A percentile compares a stretch with the other conserved stretches of the same genome.
Evolutionary conservation across 139 green algal species (phyloP).

Genomic region (Chlamydomonas incerta): DNA sequence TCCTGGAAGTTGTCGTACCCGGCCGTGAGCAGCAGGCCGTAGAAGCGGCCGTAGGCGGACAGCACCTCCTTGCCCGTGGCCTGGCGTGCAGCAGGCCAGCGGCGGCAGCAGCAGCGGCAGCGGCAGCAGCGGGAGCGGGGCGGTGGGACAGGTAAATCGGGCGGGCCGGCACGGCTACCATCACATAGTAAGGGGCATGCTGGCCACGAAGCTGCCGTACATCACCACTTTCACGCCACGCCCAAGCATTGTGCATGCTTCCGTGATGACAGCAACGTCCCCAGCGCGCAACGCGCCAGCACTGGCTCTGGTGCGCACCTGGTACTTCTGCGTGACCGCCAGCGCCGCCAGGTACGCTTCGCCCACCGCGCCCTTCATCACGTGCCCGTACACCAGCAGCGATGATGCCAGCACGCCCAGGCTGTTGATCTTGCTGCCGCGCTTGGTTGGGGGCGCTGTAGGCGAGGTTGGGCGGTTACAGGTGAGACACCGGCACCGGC

Average conservation of each 20-base stretch:
- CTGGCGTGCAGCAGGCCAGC: too few species aligned
- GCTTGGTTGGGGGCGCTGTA: conserved; percentile 3
- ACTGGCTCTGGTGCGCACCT: conserved; percentile 12
- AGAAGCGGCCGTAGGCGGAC: conserved; percentile 58
- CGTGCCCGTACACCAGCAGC: conserved; percentile 53
- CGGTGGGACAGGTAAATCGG: neutral
- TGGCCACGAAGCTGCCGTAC: too few species aligned
- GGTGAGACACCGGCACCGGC: too few species aligned
- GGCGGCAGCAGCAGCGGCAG: too few species aligned
- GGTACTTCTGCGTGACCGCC: conserved; percentile 59
- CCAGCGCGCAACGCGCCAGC: too few species aligned
- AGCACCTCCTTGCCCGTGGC: conserved; percentile 64
- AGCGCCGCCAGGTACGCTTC: conserved; percentile 61
- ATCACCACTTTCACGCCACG: too few species aligned
- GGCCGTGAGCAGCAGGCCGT: conserved; percentile 55
- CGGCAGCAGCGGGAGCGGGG: too few species aligned
- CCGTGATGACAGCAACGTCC: too few species aligned
- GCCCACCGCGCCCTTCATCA: conserved; percentile 59
- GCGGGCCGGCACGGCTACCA: neutral
- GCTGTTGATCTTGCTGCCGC: neutral
- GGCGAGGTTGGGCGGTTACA: neutral
- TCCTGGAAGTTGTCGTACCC: conserved; percentile 65
- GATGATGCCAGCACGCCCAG: conserved; percentile 11
- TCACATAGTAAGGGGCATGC: too few species aligned
- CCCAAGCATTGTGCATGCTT: too few species aligned